Evolutionary conservation across 495 filamentous ascomycete species (phyloP).

Genomic region (Penicillium riverlandense): DNA sequence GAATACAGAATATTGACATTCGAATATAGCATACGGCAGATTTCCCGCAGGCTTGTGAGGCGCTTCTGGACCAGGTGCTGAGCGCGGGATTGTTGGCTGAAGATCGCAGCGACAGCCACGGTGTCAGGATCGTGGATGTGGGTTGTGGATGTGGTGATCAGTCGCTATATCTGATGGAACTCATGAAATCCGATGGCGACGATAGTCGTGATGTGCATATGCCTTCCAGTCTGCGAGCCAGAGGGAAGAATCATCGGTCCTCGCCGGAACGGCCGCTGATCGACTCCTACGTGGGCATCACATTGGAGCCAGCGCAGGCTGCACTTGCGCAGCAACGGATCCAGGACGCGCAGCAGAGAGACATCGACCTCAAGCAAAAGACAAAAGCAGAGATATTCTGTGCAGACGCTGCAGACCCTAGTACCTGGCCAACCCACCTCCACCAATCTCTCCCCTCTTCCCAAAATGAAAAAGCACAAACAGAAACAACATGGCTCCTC

Average conservation of each 20-base stretch:
- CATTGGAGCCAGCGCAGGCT: slow-evolving; percentile 25
- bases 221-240: neutral
- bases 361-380: neutral
- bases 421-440: slow-evolving; percentile 17
- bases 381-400: slow-evolving; percentile 18
- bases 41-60: slow-evolving; percentile 33
- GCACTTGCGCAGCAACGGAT: slow-evolving; percentile 18
- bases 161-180: slow-evolving; percentile 19
- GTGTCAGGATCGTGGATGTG: slow-evolving; percentile 33
- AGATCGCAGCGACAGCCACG: neutral
- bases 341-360: neutral
- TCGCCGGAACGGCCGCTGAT: slow-evolving; percentile 8
- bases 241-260: neutral
- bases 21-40: slow-evolving; percentile 15
- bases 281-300: slow-evolving; percentile 38
- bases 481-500: slow-evolving; percentile 31
- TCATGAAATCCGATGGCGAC: neutral
- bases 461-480: neutral
- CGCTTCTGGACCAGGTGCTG: slow-evolving; percentile 37
- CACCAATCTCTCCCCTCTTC: slow-evolving; percentile 2
- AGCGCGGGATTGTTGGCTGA: slow-evolving; percentile 20
- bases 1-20: neutral
- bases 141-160: slow-evolving; percentile 48
- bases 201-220: too few relatives aligned
- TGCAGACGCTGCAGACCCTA: slow-evolving; percentile 25